phyloP scores from a whole-genome alignment of 805 yeast species.

The Maudiozyma turicensis region DNA sequence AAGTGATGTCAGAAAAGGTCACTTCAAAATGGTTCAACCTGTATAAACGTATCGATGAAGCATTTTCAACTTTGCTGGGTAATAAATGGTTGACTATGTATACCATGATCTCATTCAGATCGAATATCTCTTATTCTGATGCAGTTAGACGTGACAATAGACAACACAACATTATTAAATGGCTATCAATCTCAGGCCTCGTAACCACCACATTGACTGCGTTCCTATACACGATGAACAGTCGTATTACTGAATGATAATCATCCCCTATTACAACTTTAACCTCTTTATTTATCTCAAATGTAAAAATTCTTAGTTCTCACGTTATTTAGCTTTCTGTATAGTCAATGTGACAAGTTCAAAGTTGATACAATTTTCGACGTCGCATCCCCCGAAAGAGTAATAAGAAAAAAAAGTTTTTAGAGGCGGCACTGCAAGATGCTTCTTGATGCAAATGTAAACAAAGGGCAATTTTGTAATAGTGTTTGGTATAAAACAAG shows the following conservation, averaged over 20 bases:
- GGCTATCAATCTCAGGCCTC: background rate
- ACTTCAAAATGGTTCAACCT: conserved; percentile 48
- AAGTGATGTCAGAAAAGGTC: conserved; percentile 81
- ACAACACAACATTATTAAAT: conserved; percentile 43
- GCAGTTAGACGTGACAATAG: conserved; percentile 48
- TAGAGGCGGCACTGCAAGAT: no score
- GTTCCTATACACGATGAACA: background rate
- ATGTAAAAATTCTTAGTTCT: no score
- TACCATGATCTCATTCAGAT: conserved; percentile 85
- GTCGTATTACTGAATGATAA: no score
- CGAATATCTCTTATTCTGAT: conserved; percentile 66
- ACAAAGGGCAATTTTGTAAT: no score
- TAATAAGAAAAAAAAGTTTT: no score
- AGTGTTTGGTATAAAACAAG: conserved; percentile 33
- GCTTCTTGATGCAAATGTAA: no score
- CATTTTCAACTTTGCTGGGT: conserved; percentile 48
- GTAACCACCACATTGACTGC: background rate
- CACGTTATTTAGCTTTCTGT: no score
- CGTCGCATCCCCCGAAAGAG: no score
- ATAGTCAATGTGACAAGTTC: no score
- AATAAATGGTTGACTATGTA: conserved; percentile 77
- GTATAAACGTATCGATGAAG: conserved; percentile 59
- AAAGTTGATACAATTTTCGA: no score
- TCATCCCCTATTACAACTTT: no score
- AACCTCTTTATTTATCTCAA: no score